phyloP scores from a whole-genome alignment of 768 basidiomycete species.

The Suillus plorans region DNA sequence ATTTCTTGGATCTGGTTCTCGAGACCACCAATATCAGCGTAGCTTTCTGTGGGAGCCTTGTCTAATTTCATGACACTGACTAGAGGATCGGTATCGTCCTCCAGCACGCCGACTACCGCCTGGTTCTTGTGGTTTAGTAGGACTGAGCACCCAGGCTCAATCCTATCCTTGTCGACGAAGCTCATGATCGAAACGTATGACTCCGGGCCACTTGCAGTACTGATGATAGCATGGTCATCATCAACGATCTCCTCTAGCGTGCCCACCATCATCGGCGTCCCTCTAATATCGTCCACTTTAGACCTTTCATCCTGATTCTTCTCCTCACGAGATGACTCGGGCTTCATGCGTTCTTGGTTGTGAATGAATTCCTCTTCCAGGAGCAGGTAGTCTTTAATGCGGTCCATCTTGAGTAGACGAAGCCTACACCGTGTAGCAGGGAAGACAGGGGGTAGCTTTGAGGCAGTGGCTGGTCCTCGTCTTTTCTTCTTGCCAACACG shows the following conservation, averaged over 20 bases:
- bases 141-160: constrained; percentile 96
- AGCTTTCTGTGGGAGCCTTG: constrained; percentile 98
- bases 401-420: constrained; percentile 93
- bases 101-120: constrained; percentile 91
- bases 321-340: constrained; percentile 85
- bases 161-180: constrained; percentile 95
- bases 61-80: constrained; percentile 99
- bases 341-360: constrained; percentile 90
- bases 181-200: constrained; percentile 98
- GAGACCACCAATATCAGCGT: constrained; percentile 96
- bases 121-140: constrained; percentile 95
- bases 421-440: constrained; percentile 96
- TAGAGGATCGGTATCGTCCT: constrained; percentile 93
- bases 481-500: constrained; percentile 96
- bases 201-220: constrained; percentile 91
- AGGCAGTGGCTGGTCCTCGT: constrained; percentile 86
- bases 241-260: constrained; percentile 97
- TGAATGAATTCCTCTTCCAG: constrained; percentile 94
- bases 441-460: constrained; percentile 88
- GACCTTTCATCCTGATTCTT: constrained; percentile 94
- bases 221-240: constrained; percentile 99
- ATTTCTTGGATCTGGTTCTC: constrained; percentile 99
- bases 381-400: constrained; percentile 96
- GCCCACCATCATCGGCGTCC: constrained; percentile 97
- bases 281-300: constrained; percentile 91